phyloP scores from a whole-genome alignment of 345 rosid genomes.

The Abelmoschus esculentus region DNA sequence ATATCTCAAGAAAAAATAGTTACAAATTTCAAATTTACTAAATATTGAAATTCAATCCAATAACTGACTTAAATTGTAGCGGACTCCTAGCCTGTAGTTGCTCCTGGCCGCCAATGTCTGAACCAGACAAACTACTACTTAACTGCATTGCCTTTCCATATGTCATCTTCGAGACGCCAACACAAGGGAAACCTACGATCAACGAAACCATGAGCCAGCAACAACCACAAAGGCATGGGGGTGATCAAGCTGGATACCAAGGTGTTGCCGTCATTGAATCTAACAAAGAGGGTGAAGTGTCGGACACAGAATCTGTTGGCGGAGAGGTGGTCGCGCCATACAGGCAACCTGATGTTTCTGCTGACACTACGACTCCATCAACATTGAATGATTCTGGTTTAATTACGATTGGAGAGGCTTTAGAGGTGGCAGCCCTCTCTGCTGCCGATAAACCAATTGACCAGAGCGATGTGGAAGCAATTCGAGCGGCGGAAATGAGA shows the following conservation, averaged over 20 bases:
- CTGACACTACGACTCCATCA: constrained; percentile 15
- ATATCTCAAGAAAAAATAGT: too few relatives aligned
- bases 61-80: too few relatives aligned
- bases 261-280: constrained; percentile 17
- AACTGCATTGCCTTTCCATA: neutral
- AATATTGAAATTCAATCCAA: too few relatives aligned
- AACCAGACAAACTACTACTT: neutral
- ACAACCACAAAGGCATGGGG: constrained; percentile 8
- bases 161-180: neutral
- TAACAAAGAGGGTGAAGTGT: constrained; percentile 25
- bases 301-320: constrained; percentile 3
- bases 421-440: constrained; percentile 36
- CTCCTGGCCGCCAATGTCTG: neutral
- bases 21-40: too few relatives aligned
- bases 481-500: constrained; percentile 48
- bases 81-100: too few relatives aligned
- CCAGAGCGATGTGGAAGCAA: constrained; percentile 47
- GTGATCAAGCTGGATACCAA: constrained; percentile 3
- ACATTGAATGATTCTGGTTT: constrained; percentile 12
- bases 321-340: constrained; percentile 29
- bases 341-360: constrained; percentile 20
- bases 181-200: neutral
- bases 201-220: constrained; percentile 8
- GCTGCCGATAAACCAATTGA: constrained; percentile 44
- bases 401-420: constrained; percentile 48